Evolutionary conservation across 1,139 yeast species (phyloP), one percentile per base, ranked within the genome.

Genomic region (Yamadazyma atmosphaerica): DNA sequence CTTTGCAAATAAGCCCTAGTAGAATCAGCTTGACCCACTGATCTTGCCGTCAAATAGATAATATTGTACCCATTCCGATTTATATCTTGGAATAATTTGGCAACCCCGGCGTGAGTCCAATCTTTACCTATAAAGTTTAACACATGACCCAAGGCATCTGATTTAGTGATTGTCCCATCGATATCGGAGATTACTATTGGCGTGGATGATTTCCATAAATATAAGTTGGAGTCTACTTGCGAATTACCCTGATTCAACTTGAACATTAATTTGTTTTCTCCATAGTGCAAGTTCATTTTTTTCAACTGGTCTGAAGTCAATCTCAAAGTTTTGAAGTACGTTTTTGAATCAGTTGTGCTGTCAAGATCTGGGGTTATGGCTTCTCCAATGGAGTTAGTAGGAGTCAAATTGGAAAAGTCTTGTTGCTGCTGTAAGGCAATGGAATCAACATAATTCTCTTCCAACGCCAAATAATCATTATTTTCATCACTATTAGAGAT

Each of bases 61-160:
- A 94, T 83, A 55, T 92, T 89, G 66, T 92, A 94, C 1, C 98
- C 98, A 58, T 94, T 94, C 41, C 75, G 70, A 34, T 76, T 60
- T 46, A 94, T 92, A 60, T 94, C 98, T 19, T 81, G 81, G 60
- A 90, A 94, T 43, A 94, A 68, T 51, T 82, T 83, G 2, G 97
- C 96, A 31, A 94, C 98, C 17, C 98, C 99, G 1, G 83, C 79
- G 58, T 94, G 99, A 0, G 98, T 94, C 98, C 98, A 94, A 64
- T 94, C 99, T 50, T 89, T 78, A 2, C 99, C 99, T 35, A 94
- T 71, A 78, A 92, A 82, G 25, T 95, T 90, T 59, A 92, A 69
- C 2, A 94, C 94, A 63, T 94, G 99, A 4, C 99, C 99, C 52
- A 94, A 69, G 0, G 98, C 98, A 66, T 94, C 99, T 0, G 97